These are phyloP conservation scores for Platanus orientalis DNA, from an alignment of 164 flowering plant species.

Conservation along the genomic window DNA sequence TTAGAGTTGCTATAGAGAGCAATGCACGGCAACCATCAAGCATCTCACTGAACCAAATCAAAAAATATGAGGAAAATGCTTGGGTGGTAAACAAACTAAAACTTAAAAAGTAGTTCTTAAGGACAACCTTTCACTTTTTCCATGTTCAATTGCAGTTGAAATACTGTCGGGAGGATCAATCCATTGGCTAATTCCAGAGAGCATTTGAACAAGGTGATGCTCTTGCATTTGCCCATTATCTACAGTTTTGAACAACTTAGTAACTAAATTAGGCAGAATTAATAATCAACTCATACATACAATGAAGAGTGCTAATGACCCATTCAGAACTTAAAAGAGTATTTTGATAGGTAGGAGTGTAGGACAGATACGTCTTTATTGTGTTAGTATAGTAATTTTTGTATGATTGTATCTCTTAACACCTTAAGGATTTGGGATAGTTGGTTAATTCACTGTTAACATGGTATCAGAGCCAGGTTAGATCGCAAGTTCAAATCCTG, in stretches of 20 bases:
- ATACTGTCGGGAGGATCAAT: constrained; percentile 78
- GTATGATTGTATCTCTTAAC: too few species aligned
- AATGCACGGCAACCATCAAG: constrained; percentile 97
- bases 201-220: constrained; percentile 65
- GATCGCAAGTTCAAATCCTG: too few species aligned
- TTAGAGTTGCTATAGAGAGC: constrained; percentile 69
- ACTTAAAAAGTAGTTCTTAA: constrained; percentile 5
- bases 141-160: constrained; percentile 55
- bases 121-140: constrained; percentile 85
- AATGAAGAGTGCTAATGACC: background rate
- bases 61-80: constrained; percentile 2
- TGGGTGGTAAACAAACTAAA: background rate
- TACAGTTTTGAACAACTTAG: constrained; percentile 24
- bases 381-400: too few species aligned
- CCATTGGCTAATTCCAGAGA: constrained; percentile 79
- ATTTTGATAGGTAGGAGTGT: too few species aligned
- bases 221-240: constrained; percentile 62
- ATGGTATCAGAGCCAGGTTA: too few species aligned
- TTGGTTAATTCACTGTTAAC: too few species aligned
- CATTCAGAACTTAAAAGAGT: too few species aligned
- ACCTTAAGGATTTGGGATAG: too few species aligned
- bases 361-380: too few species aligned
- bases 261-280: background rate
- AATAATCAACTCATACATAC: background rate
- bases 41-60: constrained; percentile 65